Conservation (phyloP, 2,329 filamentous ascomycete species). For the Pseudomassariella vexata region DNA sequence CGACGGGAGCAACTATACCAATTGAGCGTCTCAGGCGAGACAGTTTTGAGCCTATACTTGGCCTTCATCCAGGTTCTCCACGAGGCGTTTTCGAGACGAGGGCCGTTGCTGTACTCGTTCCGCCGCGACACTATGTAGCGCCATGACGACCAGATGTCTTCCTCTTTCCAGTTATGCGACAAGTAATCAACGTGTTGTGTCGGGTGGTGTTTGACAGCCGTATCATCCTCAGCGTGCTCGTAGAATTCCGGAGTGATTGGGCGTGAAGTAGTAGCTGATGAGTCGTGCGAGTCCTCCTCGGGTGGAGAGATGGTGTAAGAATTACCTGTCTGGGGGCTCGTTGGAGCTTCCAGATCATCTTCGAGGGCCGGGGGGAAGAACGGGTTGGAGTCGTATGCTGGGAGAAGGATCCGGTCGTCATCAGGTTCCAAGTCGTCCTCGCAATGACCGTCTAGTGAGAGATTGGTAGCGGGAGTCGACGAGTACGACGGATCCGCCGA, state of each 20-base stretch:
- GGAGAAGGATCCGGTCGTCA: conserved; percentile 42
- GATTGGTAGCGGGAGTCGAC: conserved; percentile 58
- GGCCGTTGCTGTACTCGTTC: conserved; percentile 73
- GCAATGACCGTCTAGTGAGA: conserved; percentile 55
- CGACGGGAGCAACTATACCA: conserved; percentile 56
- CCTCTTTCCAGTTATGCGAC: conserved; percentile 87
- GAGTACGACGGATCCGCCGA: conserved; percentile 52
- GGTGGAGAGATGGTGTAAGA: conserved; percentile 47
- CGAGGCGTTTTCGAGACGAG: conserved; percentile 86
- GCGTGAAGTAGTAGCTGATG: conserved; percentile 43
- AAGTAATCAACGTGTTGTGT: conserved; percentile 93
- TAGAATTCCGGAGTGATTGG: conserved; percentile 51
- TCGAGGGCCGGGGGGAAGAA: conserved; percentile 39
- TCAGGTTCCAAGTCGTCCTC: conserved; percentile 39
- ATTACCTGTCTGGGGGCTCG: conserved; percentile 43
- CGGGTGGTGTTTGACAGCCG: conserved; percentile 65
- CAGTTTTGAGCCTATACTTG: conserved; percentile 79
- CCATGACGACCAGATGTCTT: conserved; percentile 98
- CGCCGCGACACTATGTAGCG: conserved; percentile 80
- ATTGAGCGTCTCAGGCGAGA: conserved; percentile 87
- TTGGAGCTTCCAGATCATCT: conserved; percentile 46
- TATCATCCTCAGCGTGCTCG: conserved; percentile 72
- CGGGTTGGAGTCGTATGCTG: conserved; percentile 39
- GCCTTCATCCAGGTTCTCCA: conserved; percentile 97
- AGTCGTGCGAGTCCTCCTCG: conserved; percentile 47